A percentile compares a stretch with the other conserved stretches of the same genome.
phyloP scores from a whole-genome alignment of 805 yeast species.

The Hanseniaspora taiwanica region DNA sequence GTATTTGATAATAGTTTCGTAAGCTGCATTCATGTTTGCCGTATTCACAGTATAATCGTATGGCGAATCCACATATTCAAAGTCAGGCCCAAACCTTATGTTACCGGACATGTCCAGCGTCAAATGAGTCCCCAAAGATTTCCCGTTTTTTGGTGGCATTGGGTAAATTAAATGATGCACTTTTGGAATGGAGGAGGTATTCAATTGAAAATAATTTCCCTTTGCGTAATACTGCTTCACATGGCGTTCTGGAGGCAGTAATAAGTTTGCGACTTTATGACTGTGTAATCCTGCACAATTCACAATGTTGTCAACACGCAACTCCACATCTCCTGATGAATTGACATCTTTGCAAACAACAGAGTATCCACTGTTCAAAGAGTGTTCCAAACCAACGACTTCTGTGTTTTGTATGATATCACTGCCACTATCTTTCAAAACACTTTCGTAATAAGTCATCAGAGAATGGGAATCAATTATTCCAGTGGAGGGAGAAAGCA shows the following conservation, averaged over 20 bases:
- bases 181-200: constrained; percentile 30
- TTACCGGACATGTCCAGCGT: constrained; percentile 75
- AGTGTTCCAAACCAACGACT: constrained; percentile 29
- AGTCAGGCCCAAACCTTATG: constrained; percentile 76
- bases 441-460: constrained; percentile 43
- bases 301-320: constrained; percentile 45
- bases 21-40: constrained; percentile 40
- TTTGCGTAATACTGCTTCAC: constrained; percentile 57
- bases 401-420: constrained; percentile 51
- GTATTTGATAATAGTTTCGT: constrained; percentile 43
- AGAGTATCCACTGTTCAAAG: constrained; percentile 17
- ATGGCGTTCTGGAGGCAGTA: constrained; percentile 51
- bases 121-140: constrained; percentile 80
- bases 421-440: constrained; percentile 45
- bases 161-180: constrained; percentile 60
- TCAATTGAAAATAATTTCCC: constrained; percentile 66
- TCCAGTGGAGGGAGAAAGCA: constrained; percentile 74
- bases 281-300: constrained; percentile 78
- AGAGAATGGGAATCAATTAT: constrained; percentile 72
- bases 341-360: constrained; percentile 20
- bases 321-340: constrained; percentile 24
- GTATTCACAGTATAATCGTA: constrained; percentile 36
- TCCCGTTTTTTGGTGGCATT: constrained; percentile 53
- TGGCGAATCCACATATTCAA: constrained; percentile 57
- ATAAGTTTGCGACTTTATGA: constrained; percentile 52